These are phyloP conservation scores for Diversispora epigaea DNA, from an alignment of 192 early-diverging fungal species.

Conservation along the genomic window DNA sequence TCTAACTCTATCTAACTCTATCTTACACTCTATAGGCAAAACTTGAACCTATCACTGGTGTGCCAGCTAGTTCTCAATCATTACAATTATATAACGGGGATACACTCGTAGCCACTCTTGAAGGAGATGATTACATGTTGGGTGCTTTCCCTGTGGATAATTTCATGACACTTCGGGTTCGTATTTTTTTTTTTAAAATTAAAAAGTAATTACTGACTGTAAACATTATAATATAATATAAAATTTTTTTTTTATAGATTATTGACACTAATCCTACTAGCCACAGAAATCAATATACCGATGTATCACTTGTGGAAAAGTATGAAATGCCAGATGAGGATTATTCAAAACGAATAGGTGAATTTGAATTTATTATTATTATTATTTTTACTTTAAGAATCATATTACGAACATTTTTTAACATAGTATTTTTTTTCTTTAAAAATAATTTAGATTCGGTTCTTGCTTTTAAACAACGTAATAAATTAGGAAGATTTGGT, in stretches of 20 bases:
- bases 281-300: slow-evolving; percentile 73
- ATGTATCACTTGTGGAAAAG: slow-evolving; percentile 90
- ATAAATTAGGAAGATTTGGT: slow-evolving; percentile 85
- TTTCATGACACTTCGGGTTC: slow-evolving; percentile 75
- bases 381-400: not conserved
- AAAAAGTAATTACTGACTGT: not conserved
- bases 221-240: not conserved
- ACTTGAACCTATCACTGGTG: slow-evolving; percentile 90
- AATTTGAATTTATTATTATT: not conserved
- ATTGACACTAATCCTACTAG: slow-evolving; percentile 67
- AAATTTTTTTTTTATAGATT: slow-evolving; percentile 47
- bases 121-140: slow-evolving; percentile 66
- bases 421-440: not conserved
- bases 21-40: slow-evolving; percentile 51
- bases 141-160: slow-evolving; percentile 86
- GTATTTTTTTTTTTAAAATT: not conserved
- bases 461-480: slow-evolving; percentile 82
- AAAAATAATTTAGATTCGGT: slow-evolving; percentile 64
- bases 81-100: slow-evolving; percentile 61
- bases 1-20: not conserved
- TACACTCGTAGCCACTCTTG: slow-evolving; percentile 49
- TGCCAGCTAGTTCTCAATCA: slow-evolving; percentile 66
- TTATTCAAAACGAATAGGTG: slow-evolving; percentile 79
- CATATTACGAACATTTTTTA: not conserved
- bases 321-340: slow-evolving; percentile 88